Base-by-base conservation (phyloP, 768 basidiomycete species). In the Daedaleopsis sinensis region DNA sequence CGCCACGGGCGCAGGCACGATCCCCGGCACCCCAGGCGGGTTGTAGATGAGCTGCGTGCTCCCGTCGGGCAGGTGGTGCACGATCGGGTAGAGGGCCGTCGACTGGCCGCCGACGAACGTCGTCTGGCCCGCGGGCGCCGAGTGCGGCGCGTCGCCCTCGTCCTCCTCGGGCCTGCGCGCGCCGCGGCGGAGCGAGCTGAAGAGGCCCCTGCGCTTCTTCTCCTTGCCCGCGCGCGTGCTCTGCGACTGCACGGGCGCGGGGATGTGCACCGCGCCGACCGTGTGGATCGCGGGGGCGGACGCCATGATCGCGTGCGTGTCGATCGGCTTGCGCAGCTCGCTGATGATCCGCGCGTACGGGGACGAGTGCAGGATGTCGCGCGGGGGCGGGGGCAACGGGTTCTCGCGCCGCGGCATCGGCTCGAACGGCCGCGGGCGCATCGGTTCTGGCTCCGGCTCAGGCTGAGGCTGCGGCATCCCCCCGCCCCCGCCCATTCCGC, bases 301-400 rank as follows among this genome's bases (percentile, higher is more conserved):
- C 4, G 76, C 76, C 2, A 82, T 51, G 50, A 68, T 55, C 27
- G 59, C 61, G 13, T 24, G 23, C 42, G 61, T 57, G 27, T 67
- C 64, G 19, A 65, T 50, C 18, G 69, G 69, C 3, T 59, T 62
- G 3, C 63, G 85, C 18, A 88, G 80, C 55, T 79, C 79, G 15
- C 64, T 57, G 7, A 88, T 75, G 0, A 90, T 71, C 0, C 76
- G 72, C 54, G 81, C 80, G 70, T 89, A 89, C 0, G 86, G 86
- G 0, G 85, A 78, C 27, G 74, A 72, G 13, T 82, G 78, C 71
- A 86, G 88, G 9, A 91, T 57, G 67, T 90, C 84, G 35, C 74
- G 73, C 0, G 90, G 90, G 0, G 84, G 88, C 3, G 70, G 60
- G 0, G 90, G 90, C 10, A 91, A 82, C 5, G 88, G 89, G 68